A percentile compares a stretch with the other conserved stretches of the same genome.
These are phyloP conservation scores for Picea engelmannii DNA, from an alignment of 83 land plant species.

Conservation along the genomic window DNA sequence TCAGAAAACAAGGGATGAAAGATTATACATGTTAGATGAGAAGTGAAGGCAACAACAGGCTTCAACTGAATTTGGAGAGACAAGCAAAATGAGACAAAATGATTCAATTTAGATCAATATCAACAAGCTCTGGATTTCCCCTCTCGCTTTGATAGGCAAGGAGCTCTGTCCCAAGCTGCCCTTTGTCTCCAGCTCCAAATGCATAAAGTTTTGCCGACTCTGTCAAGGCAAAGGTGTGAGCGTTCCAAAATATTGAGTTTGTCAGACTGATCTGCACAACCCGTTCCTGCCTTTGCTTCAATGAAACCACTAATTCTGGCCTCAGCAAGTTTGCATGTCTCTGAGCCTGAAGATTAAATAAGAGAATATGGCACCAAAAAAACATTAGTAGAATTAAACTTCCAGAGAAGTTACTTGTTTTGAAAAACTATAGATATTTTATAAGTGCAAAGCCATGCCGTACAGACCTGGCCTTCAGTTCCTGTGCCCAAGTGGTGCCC, in stretches of 20 bases:
- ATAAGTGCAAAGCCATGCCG: neutral
- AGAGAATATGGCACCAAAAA: slow-evolving; percentile 2
- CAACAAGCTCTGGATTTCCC: slow-evolving; percentile 74
- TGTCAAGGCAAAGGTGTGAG: slow-evolving; percentile 93
- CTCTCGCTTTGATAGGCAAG: slow-evolving; percentile 60
- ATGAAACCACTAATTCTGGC: slow-evolving; percentile 73
- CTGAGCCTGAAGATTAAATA: slow-evolving; percentile 50
- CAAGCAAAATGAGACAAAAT: slow-evolving; percentile 9
- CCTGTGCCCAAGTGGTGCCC: slow-evolving; percentile 51
- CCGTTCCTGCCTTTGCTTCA: slow-evolving; percentile 64
- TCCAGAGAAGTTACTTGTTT: neutral
- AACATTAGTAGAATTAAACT: neutral
- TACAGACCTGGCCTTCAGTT: slow-evolving; percentile 70
- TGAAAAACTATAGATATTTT: neutral
- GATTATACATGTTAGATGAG: slow-evolving; percentile 9
- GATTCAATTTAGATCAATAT: slow-evolving; percentile 62
- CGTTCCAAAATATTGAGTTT: slow-evolving; percentile 91
- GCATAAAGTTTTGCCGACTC: slow-evolving; percentile 83
- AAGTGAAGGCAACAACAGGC: slow-evolving; percentile 6
- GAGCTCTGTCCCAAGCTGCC: slow-evolving; percentile 83
- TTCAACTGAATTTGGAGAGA: slow-evolving; percentile 13
- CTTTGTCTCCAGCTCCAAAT: slow-evolving; percentile 92
- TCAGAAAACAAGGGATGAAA: neutral
- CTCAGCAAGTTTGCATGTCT: slow-evolving; percentile 64
- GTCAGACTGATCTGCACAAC: slow-evolving; percentile 87